Conservation (phyloP, 495 filamentous ascomycete species). For the Trichoderma orchidacearum region DNA sequence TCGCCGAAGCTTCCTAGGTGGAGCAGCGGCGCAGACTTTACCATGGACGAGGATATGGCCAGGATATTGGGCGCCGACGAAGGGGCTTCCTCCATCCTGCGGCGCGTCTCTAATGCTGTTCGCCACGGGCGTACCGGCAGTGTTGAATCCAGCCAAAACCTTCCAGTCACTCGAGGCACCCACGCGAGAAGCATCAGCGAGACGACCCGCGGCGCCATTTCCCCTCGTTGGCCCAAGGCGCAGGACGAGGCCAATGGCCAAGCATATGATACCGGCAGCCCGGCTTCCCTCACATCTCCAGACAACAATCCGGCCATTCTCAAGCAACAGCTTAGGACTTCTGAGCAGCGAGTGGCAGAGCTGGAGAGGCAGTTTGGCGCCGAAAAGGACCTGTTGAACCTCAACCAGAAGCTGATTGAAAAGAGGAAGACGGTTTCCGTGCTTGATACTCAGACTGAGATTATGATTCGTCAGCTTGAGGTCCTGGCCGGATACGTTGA, state of each 20-base stretch:
- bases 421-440: constrained; percentile 96
- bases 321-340: constrained; percentile 64
- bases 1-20: constrained; percentile 65
- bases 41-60: constrained; percentile 83
- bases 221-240: constrained; percentile 57
- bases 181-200: constrained; percentile 43
- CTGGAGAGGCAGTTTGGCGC: constrained; percentile 59
- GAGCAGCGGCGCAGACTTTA: constrained; percentile 62
- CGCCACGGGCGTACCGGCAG: constrained; percentile 89
- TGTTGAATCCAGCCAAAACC: constrained; percentile 32
- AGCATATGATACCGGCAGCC: constrained; percentile 58
- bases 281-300: constrained; percentile 43
- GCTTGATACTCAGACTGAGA: constrained; percentile 85
- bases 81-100: constrained; percentile 58
- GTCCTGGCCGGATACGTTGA: constrained; percentile 56
- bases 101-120: constrained; percentile 81
- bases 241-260: constrained; percentile 44
- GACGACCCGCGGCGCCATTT: constrained; percentile 38
- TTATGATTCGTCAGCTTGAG: constrained; percentile 83
- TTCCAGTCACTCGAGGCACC: constrained; percentile 14
- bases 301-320: constrained; percentile 59
- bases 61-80: constrained; percentile 64
- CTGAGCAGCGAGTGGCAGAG: constrained; percentile 68
- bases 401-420: constrained; percentile 77
- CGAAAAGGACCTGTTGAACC: constrained; percentile 66